Evolutionary conservation across 495 filamentous ascomycete genomes (phyloP).

Genomic region (Trichodelitschia bisporula): DNA sequence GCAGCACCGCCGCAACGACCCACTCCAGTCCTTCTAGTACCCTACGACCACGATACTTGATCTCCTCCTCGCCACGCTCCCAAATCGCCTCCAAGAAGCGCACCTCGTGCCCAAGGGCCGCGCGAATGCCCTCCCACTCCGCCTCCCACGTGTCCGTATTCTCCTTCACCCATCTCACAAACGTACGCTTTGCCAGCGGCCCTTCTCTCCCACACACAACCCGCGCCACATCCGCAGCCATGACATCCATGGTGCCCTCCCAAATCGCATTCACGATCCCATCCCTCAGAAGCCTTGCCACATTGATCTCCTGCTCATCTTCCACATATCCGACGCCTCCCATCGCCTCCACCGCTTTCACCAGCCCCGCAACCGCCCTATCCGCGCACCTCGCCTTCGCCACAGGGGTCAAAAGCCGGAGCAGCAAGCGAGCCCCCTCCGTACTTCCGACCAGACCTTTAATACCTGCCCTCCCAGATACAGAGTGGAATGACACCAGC

Average conservation of each 20-base stretch:
- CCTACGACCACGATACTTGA: conserved; percentile 7
- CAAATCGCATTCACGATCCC: conserved; percentile 41
- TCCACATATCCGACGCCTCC: conserved; percentile 59
- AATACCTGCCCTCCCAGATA: too few relatives aligned
- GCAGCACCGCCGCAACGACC: conserved; percentile 8
- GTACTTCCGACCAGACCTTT: background rate
- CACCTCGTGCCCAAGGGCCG: background rate
- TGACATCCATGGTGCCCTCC: conserved; percentile 54
- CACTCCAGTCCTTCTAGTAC: conserved; percentile 8
- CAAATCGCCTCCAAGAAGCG: background rate
- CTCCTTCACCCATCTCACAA: background rate
- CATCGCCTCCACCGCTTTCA: conserved; percentile 41
- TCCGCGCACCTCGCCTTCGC: conserved; percentile 39
- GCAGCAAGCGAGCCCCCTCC: conserved; percentile 15
- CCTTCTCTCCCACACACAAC: conserved; percentile 13
- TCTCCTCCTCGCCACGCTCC: conserved; percentile 7
- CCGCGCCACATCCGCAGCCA: conserved; percentile 34
- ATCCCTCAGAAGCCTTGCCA: conserved; percentile 40
- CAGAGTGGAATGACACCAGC: too few relatives aligned
- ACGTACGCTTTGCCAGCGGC: background rate
- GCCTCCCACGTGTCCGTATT: background rate
- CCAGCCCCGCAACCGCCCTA: conserved; percentile 26
- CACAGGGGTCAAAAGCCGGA: conserved; percentile 39
- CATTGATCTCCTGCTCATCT: conserved; percentile 36
- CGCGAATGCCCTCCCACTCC: background rate